A percentile compares a stretch with the other conserved stretches of the same genome.
phyloP scores from a whole-genome alignment of 2,329 filamentous ascomycete genomes.

The Fusarium udum region DNA sequence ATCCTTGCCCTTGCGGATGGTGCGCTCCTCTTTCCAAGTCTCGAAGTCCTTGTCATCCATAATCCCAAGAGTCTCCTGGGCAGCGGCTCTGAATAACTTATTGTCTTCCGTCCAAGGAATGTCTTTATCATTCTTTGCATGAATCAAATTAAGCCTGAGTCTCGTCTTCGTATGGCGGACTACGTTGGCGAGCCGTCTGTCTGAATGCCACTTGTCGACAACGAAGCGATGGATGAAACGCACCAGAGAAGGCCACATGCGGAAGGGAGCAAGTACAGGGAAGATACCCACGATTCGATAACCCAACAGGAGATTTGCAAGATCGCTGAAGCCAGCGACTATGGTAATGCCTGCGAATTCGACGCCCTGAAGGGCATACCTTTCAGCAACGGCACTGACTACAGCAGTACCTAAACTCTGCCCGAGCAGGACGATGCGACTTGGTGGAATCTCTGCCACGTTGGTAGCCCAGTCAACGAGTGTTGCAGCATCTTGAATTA shows the following conservation, averaged over 20 bases:
- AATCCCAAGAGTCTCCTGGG: constrained; percentile 57
- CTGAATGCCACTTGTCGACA: constrained; percentile 84
- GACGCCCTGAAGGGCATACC: constrained; percentile 67
- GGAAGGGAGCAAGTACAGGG: constrained; percentile 80
- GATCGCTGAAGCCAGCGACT: constrained; percentile 79
- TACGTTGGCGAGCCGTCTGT: constrained; percentile 69
- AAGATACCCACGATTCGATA: constrained; percentile 83
- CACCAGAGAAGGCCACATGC: constrained; percentile 71
- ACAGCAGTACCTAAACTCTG: constrained; percentile 92
- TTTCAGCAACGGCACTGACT: constrained; percentile 76
- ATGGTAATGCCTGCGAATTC: constrained; percentile 84
- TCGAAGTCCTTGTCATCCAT: constrained; percentile 52
- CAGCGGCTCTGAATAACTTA: constrained; percentile 68
- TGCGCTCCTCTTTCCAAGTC: constrained; percentile 58
- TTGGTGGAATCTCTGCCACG: constrained; percentile 70
- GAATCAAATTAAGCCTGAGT: constrained; percentile 76
- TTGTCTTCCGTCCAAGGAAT: constrained; percentile 80
- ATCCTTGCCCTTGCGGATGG: constrained; percentile 53
- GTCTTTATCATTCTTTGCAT: constrained; percentile 82
- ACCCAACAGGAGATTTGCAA: constrained; percentile 76
- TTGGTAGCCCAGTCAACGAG: constrained; percentile 77
- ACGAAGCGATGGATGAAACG: constrained; percentile 69
- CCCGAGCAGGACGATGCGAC: constrained; percentile 81
- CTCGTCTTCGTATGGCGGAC: constrained; percentile 60
- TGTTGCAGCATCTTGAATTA: constrained; percentile 81